These are phyloP conservation scores for Sphaerobolus stellatus DNA, from an alignment of 1,284 basidiomycete genomes.

Conservation along the genomic window DNA sequence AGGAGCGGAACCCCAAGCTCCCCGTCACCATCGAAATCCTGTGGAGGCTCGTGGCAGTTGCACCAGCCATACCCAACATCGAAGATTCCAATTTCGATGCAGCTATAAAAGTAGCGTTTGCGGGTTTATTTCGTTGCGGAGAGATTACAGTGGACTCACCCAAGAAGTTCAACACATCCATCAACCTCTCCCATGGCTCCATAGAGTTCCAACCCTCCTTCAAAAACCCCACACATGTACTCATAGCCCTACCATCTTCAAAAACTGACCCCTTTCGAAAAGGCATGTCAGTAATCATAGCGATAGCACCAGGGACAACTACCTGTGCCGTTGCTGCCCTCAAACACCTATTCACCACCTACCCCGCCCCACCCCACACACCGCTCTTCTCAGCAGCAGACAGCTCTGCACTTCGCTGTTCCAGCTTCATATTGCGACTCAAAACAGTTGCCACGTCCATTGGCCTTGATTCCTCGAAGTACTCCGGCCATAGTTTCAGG, in stretches of 20 bases:
- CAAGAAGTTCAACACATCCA: neutral
- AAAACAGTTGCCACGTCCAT: neutral
- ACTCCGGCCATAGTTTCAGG: neutral
- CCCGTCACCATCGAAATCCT: constrained; percentile 16
- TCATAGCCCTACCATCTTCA: constrained; percentile 6
- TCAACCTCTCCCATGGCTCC: neutral
- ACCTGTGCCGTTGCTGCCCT: neutral
- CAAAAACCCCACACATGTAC: neutral
- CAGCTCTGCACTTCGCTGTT: neutral
- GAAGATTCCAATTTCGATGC: constrained; percentile 2
- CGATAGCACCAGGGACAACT: neutral
- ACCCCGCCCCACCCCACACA: neutral
- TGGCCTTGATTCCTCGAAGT: too few species aligned
- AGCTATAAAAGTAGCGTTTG: constrained; percentile 9
- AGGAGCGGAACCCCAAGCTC: neutral
- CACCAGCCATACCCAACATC: neutral
- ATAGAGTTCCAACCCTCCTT: neutral
- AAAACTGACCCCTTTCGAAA: constrained; percentile 16
- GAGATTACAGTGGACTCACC: constrained; percentile 10
- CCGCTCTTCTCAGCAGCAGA: too few species aligned
- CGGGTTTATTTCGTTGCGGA: constrained; percentile 4
- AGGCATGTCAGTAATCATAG: constrained; percentile 6
- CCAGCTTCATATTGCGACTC: neutral
- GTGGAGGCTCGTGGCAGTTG: neutral
- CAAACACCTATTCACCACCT: neutral